Conservation (phyloP, 225 moss, liverwort and hornwort species). For the Pleurozium schreberi region DNA sequence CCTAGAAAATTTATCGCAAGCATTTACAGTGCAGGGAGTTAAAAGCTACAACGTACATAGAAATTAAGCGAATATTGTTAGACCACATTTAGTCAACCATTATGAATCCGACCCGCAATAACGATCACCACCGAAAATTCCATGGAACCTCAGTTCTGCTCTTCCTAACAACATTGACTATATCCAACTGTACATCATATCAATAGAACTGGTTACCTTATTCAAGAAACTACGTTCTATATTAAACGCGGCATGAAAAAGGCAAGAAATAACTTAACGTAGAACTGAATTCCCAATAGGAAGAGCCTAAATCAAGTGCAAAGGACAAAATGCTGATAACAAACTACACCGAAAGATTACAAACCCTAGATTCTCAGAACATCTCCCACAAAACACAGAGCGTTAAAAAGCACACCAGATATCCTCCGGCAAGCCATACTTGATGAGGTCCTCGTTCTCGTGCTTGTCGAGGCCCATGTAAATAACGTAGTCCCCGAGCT, state of each 20-base stretch:
- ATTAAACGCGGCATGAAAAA: neutral
- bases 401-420: conserved; percentile 34
- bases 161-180: neutral
- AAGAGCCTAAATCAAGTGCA: neutral
- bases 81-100: neutral
- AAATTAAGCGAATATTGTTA: neutral
- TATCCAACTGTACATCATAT: neutral
- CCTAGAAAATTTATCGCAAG: neutral
- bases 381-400: neutral
- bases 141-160: neutral
- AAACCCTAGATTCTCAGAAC: conserved; percentile 1
- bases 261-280: neutral
- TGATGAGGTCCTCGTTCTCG: conserved; percentile 98
- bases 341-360: neutral
- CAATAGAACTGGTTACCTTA: neutral
- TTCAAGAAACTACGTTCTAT: neutral
- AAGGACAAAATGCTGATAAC: neutral
- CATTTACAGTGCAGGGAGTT: neutral
- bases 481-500: conserved; percentile 73
- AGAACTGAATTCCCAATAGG: neutral
- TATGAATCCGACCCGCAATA: neutral
- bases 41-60: neutral
- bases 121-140: neutral
- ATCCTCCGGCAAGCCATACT: conserved; percentile 91
- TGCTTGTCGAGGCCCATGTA: conserved; percentile 99